phyloP scores from a whole-genome alignment of 768 basidiomycete genomes.

The Gyrodon lividus region DNA sequence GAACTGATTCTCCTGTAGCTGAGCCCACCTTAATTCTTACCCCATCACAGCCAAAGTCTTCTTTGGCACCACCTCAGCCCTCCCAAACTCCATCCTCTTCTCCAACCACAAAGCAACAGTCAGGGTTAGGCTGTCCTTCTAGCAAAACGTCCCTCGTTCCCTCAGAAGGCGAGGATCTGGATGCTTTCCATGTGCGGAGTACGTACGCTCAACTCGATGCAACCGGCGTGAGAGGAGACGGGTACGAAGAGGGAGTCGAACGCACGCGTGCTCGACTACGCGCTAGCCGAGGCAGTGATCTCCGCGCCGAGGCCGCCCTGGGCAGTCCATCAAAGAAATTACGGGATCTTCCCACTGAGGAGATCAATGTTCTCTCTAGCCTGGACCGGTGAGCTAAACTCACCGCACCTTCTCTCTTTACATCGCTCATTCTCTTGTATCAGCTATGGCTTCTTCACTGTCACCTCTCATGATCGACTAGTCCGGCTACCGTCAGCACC shows the following conservation, averaged over 20 bases:
- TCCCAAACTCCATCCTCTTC: slow-evolving; percentile 37
- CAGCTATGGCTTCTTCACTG: slow-evolving; percentile 91
- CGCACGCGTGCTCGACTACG: slow-evolving; percentile 78
- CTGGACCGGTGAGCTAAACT: slow-evolving; percentile 76
- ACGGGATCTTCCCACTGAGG: slow-evolving; percentile 67
- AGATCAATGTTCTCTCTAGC: slow-evolving; percentile 66
- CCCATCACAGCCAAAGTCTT: slow-evolving; percentile 16
- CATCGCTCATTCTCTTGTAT: slow-evolving; percentile 10
- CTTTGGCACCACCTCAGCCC: slow-evolving; percentile 30
- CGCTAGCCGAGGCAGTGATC: slow-evolving; percentile 54
- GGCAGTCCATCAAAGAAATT: slow-evolving; percentile 60
- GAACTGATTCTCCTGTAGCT: slow-evolving; percentile 25
- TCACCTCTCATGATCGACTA: slow-evolving; percentile 81
- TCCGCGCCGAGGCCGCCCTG: slow-evolving; percentile 54
- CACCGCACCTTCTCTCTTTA: not conserved
- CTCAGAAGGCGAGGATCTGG: slow-evolving; percentile 77
- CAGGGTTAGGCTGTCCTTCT: slow-evolving; percentile 36
- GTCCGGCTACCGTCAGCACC: slow-evolving; percentile 66
- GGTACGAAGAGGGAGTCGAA: slow-evolving; percentile 91
- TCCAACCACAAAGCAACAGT: slow-evolving; percentile 23
- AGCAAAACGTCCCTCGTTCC: slow-evolving; percentile 65
- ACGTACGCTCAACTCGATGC: slow-evolving; percentile 90
- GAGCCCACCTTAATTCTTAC: slow-evolving; percentile 20
- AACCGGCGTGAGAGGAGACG: slow-evolving; percentile 92
- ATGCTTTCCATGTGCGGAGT: slow-evolving; percentile 78